Percentiles rank a stretch among this genome's conserved stretches.
These are phyloP conservation scores for Excoecaria agallocha DNA, from an alignment of 345 rosid genomes.

Conservation along the genomic window DNA sequence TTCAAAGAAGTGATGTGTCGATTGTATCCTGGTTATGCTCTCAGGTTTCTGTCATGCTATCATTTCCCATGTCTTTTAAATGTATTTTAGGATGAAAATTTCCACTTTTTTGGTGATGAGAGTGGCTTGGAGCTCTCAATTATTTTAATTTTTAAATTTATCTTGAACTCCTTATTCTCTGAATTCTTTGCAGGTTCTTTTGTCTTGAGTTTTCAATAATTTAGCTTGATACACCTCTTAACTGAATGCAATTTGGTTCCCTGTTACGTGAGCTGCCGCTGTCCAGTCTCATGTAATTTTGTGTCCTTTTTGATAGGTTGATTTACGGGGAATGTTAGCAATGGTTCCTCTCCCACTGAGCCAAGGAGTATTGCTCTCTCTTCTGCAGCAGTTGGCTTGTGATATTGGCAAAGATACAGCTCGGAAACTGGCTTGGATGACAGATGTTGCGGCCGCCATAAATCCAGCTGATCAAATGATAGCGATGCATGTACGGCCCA, in stretches of 20 bases:
- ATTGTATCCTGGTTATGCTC: slow-evolving; percentile 85
- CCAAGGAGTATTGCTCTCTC: slow-evolving; percentile 84
- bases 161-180: no score
- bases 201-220: neutral
- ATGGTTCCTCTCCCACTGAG: slow-evolving; percentile 64
- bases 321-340: slow-evolving; percentile 50
- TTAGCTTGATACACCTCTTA: neutral
- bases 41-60: slow-evolving; percentile 45
- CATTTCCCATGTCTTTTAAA: neutral
- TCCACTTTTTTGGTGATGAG: neutral
- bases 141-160: neutral
- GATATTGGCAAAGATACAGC: slow-evolving; percentile 64
- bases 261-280: neutral
- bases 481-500: slow-evolving; percentile 53
- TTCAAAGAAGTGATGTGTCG: slow-evolving; percentile 78
- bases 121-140: neutral
- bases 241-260: neutral
- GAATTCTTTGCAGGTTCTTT: neutral
- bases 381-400: slow-evolving; percentile 80
- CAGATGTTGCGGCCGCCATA: slow-evolving; percentile 69
- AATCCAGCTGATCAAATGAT: slow-evolving; percentile 72
- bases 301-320: slow-evolving; percentile 48
- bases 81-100: slow-evolving; percentile 7
- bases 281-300: neutral
- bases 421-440: slow-evolving; percentile 74